phyloP scores from a whole-genome alignment of 2,329 filamentous ascomycete species.

The Phialocephala subalpina region DNA sequence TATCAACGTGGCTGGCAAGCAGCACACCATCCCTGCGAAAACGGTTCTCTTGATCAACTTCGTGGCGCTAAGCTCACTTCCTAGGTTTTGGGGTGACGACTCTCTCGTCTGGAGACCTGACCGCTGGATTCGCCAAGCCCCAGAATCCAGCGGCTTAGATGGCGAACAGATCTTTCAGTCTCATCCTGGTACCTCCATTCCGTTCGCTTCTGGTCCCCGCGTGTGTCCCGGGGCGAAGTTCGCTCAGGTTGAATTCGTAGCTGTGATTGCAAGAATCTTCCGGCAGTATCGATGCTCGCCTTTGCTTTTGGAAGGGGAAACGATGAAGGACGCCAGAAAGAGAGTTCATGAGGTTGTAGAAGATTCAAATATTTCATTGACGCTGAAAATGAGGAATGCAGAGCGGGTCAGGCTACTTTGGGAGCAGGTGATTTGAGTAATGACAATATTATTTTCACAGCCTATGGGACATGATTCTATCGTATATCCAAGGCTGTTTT shows the following conservation, averaged over 20 bases:
- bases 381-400: neutral
- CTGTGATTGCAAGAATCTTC: neutral
- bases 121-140: neutral
- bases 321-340: neutral
- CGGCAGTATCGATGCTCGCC: neutral
- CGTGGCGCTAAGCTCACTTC: neutral
- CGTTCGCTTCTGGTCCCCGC: neutral
- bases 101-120: neutral
- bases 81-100: neutral
- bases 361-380: neutral
- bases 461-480: too few species aligned
- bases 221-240: neutral
- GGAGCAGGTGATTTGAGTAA: neutral
- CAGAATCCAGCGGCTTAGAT: too few species aligned
- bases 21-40: neutral
- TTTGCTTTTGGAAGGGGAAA: neutral
- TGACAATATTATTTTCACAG: too few species aligned
- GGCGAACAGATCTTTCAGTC: neutral
- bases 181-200: neutral
- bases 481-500: too few species aligned
- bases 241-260: neutral
- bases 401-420: neutral
- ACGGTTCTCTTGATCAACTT: neutral
- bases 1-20: neutral
- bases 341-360: neutral